Base-by-base conservation (phyloP, 306 rosid species). In the Gastrolobium bilobum region DNA sequence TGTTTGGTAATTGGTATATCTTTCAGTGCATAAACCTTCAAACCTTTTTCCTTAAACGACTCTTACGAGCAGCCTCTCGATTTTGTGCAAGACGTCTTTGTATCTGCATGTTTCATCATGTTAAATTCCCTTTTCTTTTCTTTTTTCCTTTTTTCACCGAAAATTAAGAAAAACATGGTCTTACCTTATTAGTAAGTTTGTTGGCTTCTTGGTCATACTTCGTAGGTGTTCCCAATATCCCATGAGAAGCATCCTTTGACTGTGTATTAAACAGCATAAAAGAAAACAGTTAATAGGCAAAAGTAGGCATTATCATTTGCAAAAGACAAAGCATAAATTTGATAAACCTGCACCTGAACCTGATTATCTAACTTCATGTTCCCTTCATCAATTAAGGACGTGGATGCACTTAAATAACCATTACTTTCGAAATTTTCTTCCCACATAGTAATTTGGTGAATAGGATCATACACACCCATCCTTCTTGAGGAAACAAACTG, bases 1-100 rank as follows among this genome's bases (percentile, higher is more conserved):
- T 30, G 29, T 14, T 54, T 60, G 63, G 73, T 40, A 63, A 13
- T 54, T 60, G 63, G 73, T 40, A 63, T 40, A 53, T 35, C 54
- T 77, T 73, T 57, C 65, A 84, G 74, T 66, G 72, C 57, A 72
- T 46, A 79, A 39, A 59, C 46, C 67, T 79, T 66, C 83, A 9
- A 78, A 92, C 99, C 99, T 94, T 94, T 82, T 92, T 94, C 75
- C 97, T 81, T 79, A 92, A 71, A 46, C 99, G 97, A 57, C 99
- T 94, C 87, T 92, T 94, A 56, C 97, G 97, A 83, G 99, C 99
- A 78, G 99, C 99, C 93, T 92, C 99, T 60, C 99, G 90, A 80
- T 94, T 94, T 84, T 94, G 99, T 35, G 99, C 99, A 38, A 91
- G 99, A 48, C 99, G 91, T 81, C 99, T 90, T 83, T 89, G 97